Evolutionary conservation across 768 basidiomycete species (phyloP).

Genomic region (Lactifluus echinatus): DNA sequence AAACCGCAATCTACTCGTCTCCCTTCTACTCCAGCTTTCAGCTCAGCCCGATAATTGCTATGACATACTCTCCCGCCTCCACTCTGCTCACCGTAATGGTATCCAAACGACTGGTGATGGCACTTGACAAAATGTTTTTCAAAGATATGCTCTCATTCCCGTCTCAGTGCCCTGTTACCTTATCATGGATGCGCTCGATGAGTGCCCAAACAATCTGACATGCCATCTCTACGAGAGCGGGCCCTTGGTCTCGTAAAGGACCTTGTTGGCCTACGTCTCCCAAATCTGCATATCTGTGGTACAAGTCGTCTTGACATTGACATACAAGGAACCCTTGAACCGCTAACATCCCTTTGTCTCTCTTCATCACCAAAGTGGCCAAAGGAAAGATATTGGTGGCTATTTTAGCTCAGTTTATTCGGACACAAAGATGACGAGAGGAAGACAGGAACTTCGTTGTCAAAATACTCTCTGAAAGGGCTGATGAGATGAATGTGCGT

Average conservation of each 20-base stretch:
- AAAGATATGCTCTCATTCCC: neutral
- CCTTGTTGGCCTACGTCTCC: neutral
- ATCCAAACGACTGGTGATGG: neutral
- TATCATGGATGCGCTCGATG: conserved; percentile 1
- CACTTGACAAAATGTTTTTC: neutral
- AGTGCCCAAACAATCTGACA: neutral
- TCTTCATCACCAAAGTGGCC: neutral
- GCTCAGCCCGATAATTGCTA: neutral
- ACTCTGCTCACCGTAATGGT: neutral
- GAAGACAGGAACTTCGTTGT: conserved; percentile 3
- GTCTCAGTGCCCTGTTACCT: neutral
- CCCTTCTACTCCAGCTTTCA: neutral
- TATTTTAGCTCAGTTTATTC: conserved; percentile 1
- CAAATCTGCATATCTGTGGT: neutral
- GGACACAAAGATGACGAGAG: neutral
- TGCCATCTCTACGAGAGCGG: neutral
- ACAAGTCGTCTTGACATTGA: neutral
- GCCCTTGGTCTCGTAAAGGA: neutral
- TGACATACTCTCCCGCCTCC: neutral
- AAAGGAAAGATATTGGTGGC: neutral
- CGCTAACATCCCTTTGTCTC: neutral
- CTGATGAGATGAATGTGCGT: conserved; percentile 1
- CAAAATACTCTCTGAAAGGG: neutral
- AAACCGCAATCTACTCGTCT: neutral
- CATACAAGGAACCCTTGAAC: neutral